phyloP scores from a whole-genome alignment of 2,329 filamentous ascomycete genomes.

The Paramyrothecium sp. region DNA sequence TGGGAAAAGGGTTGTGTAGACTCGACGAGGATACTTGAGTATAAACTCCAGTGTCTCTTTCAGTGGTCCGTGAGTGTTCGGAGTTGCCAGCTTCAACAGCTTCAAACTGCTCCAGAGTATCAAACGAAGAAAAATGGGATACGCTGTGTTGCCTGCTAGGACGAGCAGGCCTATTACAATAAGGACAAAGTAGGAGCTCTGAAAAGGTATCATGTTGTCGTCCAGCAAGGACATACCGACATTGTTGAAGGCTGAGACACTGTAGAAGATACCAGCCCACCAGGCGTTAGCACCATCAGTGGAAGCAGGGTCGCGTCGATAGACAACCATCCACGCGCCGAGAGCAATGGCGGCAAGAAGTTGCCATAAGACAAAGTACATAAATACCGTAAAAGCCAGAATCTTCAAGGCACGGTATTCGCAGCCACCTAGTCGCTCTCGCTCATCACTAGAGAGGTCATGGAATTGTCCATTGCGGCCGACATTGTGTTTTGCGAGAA shows the following conservation, averaged over 20 bases:
- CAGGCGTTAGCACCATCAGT: conserved; percentile 62
- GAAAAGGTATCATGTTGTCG: conserved; percentile 63
- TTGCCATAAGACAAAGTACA: conserved; percentile 61
- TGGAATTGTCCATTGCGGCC: conserved; percentile 56
- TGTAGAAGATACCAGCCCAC: conserved; percentile 69
- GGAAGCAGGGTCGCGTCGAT: conserved; percentile 45
- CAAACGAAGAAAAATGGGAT: conserved; percentile 61
- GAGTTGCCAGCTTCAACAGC: conserved; percentile 35
- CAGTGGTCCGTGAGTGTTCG: conserved; percentile 32
- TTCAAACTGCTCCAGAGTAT: conserved; percentile 53
- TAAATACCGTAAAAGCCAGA: conserved; percentile 56
- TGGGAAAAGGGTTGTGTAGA: conserved; percentile 65
- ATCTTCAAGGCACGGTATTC: conserved; percentile 64
- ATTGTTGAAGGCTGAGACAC: conserved; percentile 68
- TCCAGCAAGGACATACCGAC: conserved; percentile 69
- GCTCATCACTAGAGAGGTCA: conserved; percentile 49
- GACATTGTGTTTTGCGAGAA: conserved; percentile 35
- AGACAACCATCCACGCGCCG: conserved; percentile 57
- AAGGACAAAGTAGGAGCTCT: conserved; percentile 48
- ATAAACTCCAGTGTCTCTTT: conserved; percentile 54
- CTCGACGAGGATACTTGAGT: conserved; percentile 53
- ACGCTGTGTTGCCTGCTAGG: conserved; percentile 65
- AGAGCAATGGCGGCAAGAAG: conserved; percentile 56
- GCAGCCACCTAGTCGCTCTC: conserved; percentile 58
- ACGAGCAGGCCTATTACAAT: conserved; percentile 56